Conservation (phyloP, 2,329 filamentous ascomycete genomes). For the Paraphoma sp. region DNA sequence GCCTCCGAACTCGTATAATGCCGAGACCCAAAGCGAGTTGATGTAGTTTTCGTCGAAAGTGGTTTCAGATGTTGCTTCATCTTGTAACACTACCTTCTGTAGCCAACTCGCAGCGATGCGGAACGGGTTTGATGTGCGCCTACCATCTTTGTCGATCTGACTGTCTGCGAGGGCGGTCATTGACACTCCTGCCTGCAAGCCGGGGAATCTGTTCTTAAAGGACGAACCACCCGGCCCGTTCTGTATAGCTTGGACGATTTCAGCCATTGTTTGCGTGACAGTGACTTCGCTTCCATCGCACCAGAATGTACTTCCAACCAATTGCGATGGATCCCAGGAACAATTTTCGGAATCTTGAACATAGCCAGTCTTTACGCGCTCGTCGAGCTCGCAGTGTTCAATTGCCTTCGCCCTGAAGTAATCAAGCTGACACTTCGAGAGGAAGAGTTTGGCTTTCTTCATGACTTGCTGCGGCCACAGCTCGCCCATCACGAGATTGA, state of each 20-base stretch:
- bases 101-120: conserved; percentile 25
- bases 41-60: conserved; percentile 20
- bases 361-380: conserved; percentile 42
- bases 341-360: conserved; percentile 35
- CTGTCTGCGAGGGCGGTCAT: conserved; percentile 21
- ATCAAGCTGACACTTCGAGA: conserved; percentile 36
- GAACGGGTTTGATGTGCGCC: conserved; percentile 23
- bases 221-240: conserved; percentile 22
- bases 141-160: conserved; percentile 16
- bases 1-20: conserved; percentile 26
- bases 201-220: conserved; percentile 12
- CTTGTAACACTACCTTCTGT: conserved; percentile 19
- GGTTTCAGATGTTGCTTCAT: conserved; percentile 18
- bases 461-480: conserved; percentile 39
- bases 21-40: conserved; percentile 23
- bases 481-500: conserved; percentile 22
- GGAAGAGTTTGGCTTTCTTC: conserved; percentile 27
- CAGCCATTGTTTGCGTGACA: conserved; percentile 27
- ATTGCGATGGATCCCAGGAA: conserved; percentile 23
- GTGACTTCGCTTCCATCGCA: conserved; percentile 25
- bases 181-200: conserved; percentile 18
- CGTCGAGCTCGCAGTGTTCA: conserved; percentile 34
- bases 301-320: conserved; percentile 20
- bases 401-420: conserved; percentile 28
- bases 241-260: conserved; percentile 22